A percentile compares a stretch with the other conserved stretches of the same genome.
Evolutionary conservation across 2,329 filamentous ascomycete species (phyloP).

Genomic region (Herpotrichia juniperi): DNA sequence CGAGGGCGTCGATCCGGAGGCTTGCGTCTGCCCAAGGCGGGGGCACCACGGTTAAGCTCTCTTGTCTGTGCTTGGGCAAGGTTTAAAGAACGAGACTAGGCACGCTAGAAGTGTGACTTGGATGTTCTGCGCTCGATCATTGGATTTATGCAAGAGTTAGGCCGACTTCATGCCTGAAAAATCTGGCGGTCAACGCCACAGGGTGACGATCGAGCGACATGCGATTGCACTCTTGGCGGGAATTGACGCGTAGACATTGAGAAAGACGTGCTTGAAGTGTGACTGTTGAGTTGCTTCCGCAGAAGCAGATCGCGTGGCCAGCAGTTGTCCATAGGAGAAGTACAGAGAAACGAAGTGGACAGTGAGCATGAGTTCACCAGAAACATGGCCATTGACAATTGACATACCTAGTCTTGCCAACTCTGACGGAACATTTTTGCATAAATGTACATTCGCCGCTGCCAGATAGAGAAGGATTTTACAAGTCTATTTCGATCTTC

Average conservation of each 20-base stretch:
- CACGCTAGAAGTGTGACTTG: not conserved
- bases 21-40: not conserved
- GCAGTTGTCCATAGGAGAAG: too few relatives aligned
- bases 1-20: not conserved
- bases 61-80: not conserved
- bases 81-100: too few relatives aligned
- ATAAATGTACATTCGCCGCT: too few relatives aligned
- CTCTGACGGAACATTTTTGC: too few relatives aligned
- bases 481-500: too few relatives aligned
- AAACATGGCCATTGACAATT: too few relatives aligned
- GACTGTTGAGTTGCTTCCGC: not conserved
- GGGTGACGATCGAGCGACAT: not conserved
- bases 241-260: not conserved
- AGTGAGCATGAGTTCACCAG: too few relatives aligned
- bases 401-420: too few relatives aligned
- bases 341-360: too few relatives aligned
- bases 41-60: not conserved
- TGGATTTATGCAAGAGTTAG: not conserved
- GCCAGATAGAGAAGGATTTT: too few relatives aligned
- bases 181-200: not conserved
- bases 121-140: not conserved
- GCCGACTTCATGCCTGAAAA: not conserved
- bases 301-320: not conserved
- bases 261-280: not conserved
- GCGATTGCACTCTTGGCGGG: not conserved